phyloP scores from a whole-genome alignment of 176 grass and related monocot species.

The Oryza nivara region DNA sequence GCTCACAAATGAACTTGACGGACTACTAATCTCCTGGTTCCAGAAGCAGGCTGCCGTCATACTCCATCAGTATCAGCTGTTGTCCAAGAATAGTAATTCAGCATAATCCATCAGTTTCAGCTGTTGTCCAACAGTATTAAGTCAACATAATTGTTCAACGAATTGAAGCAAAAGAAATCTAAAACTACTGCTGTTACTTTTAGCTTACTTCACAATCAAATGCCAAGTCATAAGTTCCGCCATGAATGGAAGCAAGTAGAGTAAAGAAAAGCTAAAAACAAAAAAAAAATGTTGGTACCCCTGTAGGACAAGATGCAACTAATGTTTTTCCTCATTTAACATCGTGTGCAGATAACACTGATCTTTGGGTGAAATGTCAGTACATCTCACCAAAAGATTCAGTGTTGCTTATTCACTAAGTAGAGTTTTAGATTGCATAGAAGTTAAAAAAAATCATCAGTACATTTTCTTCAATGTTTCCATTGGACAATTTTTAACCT shows the following conservation, averaged over 20 bases:
- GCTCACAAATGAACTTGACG: neutral
- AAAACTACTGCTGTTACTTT: neutral
- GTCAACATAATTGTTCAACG: neutral
- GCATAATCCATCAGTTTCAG: conserved; percentile 9
- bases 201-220: neutral
- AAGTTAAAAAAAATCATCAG: conserved; percentile 2
- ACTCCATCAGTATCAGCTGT: conserved; percentile 45
- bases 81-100: conserved; percentile 29
- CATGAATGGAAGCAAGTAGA: neutral
- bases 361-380: neutral
- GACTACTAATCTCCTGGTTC: conserved; percentile 24
- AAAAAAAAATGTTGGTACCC: neutral
- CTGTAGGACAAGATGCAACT: neutral
- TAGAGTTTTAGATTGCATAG: neutral
- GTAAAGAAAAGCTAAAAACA: neutral
- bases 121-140: conserved; percentile 25
- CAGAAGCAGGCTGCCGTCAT: conserved; percentile 32
- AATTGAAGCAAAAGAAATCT: conserved; percentile 1
- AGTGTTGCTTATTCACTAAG: neutral
- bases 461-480: conserved; percentile 15
- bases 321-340: neutral
- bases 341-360: neutral
- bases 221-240: neutral
- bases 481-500: neutral
- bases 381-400: conserved; percentile 1